Percentiles rank a stretch among this genome's conserved stretches.
These are phyloP conservation scores for Leptomonas pyrrhocoris DNA, from an alignment of 208 protist species.

Conservation along the genomic window DNA sequence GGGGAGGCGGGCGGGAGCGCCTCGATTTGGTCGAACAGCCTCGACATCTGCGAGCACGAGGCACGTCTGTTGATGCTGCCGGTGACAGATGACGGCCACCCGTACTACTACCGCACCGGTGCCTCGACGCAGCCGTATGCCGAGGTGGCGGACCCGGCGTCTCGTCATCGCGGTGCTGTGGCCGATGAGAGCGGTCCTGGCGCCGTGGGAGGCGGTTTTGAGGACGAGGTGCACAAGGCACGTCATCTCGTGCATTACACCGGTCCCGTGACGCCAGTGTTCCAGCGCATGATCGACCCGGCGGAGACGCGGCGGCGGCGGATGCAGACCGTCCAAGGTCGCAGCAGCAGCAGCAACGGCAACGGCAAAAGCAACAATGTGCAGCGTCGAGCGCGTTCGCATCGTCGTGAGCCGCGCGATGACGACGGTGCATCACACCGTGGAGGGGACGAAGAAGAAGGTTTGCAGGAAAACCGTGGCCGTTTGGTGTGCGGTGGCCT, in stretches of 20 bases:
- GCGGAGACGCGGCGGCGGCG: constrained; percentile 19
- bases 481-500: not conserved
- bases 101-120: constrained; percentile 22
- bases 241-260: constrained; percentile 25
- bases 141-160: not conserved
- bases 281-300: constrained; percentile 25
- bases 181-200: constrained; percentile 4
- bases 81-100: constrained; percentile 34
- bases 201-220: not conserved
- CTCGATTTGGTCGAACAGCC: not conserved
- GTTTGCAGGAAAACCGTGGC: not conserved
- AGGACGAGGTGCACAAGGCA: constrained; percentile 11
- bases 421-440: not conserved
- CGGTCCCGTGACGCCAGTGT: constrained; percentile 27
- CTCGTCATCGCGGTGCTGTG: not conserved
- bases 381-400: not conserved
- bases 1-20: constrained; percentile 7
- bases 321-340: not conserved
- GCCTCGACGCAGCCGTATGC: constrained; percentile 8
- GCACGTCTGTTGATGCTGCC: constrained; percentile 24
- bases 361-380: not conserved
- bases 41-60: constrained; percentile 11
- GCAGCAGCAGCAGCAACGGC: constrained; percentile 7
- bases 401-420: not conserved
- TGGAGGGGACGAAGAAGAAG: not conserved